Percentiles rank a stretch among this genome's conserved stretches.
Conservation (phyloP, 257 asterid genomes). For the Hygrophila difformis region DNA sequence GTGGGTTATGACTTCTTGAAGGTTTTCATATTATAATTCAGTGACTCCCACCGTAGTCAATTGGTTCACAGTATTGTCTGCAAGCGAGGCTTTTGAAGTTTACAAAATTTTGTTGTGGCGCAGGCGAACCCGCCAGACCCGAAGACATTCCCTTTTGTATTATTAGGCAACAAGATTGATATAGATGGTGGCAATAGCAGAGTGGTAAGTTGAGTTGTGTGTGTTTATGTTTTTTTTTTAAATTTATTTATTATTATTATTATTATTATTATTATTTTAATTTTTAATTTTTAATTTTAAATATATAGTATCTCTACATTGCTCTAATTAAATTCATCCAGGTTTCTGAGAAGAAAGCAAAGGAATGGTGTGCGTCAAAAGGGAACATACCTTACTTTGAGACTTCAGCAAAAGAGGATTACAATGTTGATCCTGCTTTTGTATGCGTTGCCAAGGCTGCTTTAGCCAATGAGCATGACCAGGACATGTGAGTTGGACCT, state of each 20-base stretch:
- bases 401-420: constrained; percentile 98
- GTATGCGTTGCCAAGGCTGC: constrained; percentile 89
- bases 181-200: constrained; percentile 98
- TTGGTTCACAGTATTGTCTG: background rate
- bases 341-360: constrained; percentile 95
- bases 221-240: too few relatives aligned
- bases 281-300: too few relatives aligned
- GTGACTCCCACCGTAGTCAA: too few relatives aligned
- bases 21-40: too few relatives aligned
- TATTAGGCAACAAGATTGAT: constrained; percentile 95
- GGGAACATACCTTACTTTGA: constrained; percentile 95
- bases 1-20: too few relatives aligned
- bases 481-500: constrained; percentile 69
- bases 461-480: constrained; percentile 82
- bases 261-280: too few relatives aligned
- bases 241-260: too few relatives aligned
- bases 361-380: constrained; percentile 96
- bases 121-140: constrained; percentile 96
- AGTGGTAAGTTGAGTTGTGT: constrained; percentile 66
- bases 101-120: constrained; percentile 4
- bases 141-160: constrained; percentile 78
- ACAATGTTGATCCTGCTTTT: constrained; percentile 91
- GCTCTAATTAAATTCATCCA: constrained; percentile 14
- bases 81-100: background rate
- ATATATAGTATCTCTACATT: too few relatives aligned